Evolutionary conservation across 345 rosid genomes (phyloP).

Genomic region (Populus davidiana): DNA sequence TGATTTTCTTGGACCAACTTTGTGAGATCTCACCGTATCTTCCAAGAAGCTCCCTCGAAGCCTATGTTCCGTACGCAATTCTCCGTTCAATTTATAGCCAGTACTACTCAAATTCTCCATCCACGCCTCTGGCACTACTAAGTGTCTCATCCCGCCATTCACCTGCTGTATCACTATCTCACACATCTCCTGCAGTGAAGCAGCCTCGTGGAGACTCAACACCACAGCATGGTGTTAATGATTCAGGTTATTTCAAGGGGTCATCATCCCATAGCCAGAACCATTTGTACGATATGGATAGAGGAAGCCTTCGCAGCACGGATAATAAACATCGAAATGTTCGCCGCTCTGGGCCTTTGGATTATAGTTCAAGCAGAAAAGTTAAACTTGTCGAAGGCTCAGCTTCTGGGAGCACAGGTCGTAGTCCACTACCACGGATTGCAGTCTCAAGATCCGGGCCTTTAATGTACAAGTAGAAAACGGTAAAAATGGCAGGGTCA

Average conservation of each 20-base stretch:
- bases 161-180: slow-evolving; percentile 61
- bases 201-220: too few relatives aligned
- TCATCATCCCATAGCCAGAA: neutral
- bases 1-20: slow-evolving; percentile 91
- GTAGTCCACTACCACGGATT: slow-evolving; percentile 83
- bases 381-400: slow-evolving; percentile 57
- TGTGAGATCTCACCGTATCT: slow-evolving; percentile 91
- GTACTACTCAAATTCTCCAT: slow-evolving; percentile 73
- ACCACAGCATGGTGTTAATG: too few relatives aligned
- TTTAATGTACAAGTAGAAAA: slow-evolving; percentile 65
- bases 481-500: neutral
- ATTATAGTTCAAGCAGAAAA: slow-evolving; percentile 79
- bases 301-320: slow-evolving; percentile 41
- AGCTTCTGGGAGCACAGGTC: slow-evolving; percentile 70
- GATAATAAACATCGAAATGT: slow-evolving; percentile 53
- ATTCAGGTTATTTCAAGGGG: too few relatives aligned
- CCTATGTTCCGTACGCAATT: slow-evolving; percentile 75
- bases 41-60: slow-evolving; percentile 84
- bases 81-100: slow-evolving; percentile 86
- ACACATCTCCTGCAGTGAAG: slow-evolving; percentile 60
- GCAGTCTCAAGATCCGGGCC: slow-evolving; percentile 97
- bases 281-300: slow-evolving; percentile 42
- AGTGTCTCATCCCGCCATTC: slow-evolving; percentile 70
- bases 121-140: slow-evolving; percentile 47
- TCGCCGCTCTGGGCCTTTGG: slow-evolving; percentile 88